Conservation (phyloP, 2,329 filamentous ascomycete species). For the Calonectria pseudoturangicola region DNA sequence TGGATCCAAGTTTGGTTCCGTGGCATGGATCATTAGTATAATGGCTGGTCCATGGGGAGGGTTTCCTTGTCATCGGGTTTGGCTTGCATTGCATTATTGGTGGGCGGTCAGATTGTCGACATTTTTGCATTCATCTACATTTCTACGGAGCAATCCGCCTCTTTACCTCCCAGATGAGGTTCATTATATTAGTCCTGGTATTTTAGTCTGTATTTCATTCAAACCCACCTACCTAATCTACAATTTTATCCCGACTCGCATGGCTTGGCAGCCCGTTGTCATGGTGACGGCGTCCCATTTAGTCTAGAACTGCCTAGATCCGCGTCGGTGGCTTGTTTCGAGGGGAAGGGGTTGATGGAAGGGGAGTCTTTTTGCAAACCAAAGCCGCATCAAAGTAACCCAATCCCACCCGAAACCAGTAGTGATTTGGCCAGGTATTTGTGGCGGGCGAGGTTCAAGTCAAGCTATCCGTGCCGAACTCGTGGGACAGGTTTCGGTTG, state of each 20-base stretch:
- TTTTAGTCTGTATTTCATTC: slow-evolving; percentile 24
- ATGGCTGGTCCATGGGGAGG: slow-evolving; percentile 48
- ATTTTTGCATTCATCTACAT: slow-evolving; percentile 34
- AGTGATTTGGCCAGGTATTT: background rate
- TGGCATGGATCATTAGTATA: slow-evolving; percentile 41
- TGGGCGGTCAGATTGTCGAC: slow-evolving; percentile 34
- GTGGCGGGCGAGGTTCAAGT: background rate
- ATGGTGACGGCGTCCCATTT: slow-evolving; percentile 30
- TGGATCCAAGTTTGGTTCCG: slow-evolving; percentile 20
- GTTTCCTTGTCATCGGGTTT: slow-evolving; percentile 28
- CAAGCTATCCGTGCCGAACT: background rate
- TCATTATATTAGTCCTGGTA: slow-evolving; percentile 22
- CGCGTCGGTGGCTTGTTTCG: slow-evolving; percentile 28
- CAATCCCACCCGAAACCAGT: slow-evolving; percentile 4
- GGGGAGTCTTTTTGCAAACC: background rate
- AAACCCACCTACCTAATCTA: slow-evolving; percentile 10
- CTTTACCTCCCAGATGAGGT: slow-evolving; percentile 34
- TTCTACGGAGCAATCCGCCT: slow-evolving; percentile 41
- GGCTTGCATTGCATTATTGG: slow-evolving; percentile 33
- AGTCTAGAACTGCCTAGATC: slow-evolving; percentile 16
- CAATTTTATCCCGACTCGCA: slow-evolving; percentile 13
- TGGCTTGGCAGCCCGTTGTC: slow-evolving; percentile 33
- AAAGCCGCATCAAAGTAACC: background rate
- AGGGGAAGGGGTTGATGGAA: slow-evolving; percentile 6
- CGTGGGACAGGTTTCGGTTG: slow-evolving; percentile 14